A percentile compares a stretch with the other conserved stretches of the same genome.
Conservation (phyloP, 768 basidiomycete genomes). For the Agaricus sinodeliciosus region DNA sequence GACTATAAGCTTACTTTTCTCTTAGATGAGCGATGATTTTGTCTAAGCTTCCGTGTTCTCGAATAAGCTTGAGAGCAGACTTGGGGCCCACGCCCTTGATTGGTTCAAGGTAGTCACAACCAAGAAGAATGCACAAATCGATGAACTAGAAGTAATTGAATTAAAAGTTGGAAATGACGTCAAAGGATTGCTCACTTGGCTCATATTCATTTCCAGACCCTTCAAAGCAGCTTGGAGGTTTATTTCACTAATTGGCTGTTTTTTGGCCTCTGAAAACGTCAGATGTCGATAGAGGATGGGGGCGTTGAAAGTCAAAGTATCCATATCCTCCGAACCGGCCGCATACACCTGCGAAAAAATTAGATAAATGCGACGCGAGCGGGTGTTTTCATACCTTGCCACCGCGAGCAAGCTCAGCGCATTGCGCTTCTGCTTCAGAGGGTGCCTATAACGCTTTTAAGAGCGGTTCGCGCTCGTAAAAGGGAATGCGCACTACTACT, state of each 20-base stretch:
- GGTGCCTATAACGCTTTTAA: conserved; percentile 60
- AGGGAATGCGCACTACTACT: conserved; percentile 57
- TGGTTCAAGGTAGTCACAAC: conserved; percentile 99
- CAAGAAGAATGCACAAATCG: conserved; percentile 92
- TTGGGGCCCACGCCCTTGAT: conserved; percentile 96
- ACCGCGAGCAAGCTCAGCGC: conserved; percentile 94
- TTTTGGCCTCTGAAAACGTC: conserved; percentile 97
- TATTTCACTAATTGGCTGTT: conserved; percentile 93
- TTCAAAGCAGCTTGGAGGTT: conserved; percentile 75
- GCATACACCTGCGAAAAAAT: conserved; percentile 69
- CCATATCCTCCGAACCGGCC: conserved; percentile 99
- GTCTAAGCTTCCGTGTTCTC: conserved; percentile 70
- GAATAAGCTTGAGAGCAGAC: conserved; percentile 86
- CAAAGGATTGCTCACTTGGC: conserved; percentile 45
- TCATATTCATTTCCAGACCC: conserved; percentile 91
- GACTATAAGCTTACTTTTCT: conserved; percentile 49
- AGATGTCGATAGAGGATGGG: conserved; percentile 92
- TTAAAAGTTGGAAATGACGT: not conserved
- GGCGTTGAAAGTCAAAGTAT: conserved; percentile 91
- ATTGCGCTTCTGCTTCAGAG: conserved; percentile 98
- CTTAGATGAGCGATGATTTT: conserved; percentile 72
- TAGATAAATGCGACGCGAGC: not conserved
- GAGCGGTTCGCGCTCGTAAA: not conserved
- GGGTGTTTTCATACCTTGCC: conserved; percentile 57
- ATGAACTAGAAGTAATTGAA: conserved; percentile 60